These are phyloP conservation scores for Olyra latifolia DNA, from an alignment of 176 grass and related monocot species.

Conservation along the genomic window DNA sequence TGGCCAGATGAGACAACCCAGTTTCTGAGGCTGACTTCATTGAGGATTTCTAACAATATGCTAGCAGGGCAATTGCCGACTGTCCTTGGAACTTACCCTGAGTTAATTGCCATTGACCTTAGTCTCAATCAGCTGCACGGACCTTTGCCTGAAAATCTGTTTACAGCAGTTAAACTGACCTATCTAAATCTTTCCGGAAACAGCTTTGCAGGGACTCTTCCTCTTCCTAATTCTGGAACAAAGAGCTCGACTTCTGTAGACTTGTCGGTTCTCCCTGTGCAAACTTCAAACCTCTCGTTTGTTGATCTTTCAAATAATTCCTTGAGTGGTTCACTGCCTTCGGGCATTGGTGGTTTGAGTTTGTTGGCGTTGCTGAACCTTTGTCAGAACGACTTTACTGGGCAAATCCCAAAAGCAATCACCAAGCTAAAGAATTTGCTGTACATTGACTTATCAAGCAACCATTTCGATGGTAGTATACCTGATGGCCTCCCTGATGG, in stretches of 20 bases:
- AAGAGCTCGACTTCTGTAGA: constrained; percentile 40
- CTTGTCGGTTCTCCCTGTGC: constrained; percentile 38
- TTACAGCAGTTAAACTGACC: constrained; percentile 63
- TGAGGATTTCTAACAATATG: constrained; percentile 78
- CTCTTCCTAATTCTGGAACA: constrained; percentile 42
- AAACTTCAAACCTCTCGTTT: constrained; percentile 60
- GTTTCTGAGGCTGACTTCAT: constrained; percentile 74
- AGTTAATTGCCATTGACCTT: constrained; percentile 65
- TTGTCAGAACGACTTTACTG: constrained; percentile 64
- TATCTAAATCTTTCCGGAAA: constrained; percentile 82
- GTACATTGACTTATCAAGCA: constrained; percentile 73
- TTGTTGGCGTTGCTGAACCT: constrained; percentile 57
- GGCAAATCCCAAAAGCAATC: constrained; percentile 62
- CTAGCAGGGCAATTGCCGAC: constrained; percentile 62
- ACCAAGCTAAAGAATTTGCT: constrained; percentile 60
- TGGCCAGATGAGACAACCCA: constrained; percentile 84
- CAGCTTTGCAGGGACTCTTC: constrained; percentile 56
- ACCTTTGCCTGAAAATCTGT: constrained; percentile 59
- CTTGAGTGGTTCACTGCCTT: constrained; percentile 57
- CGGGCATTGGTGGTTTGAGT: constrained; percentile 52
- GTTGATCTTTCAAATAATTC: constrained; percentile 90
- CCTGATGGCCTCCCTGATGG: constrained; percentile 69
- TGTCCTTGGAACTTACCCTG: constrained; percentile 78
- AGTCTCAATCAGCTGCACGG: constrained; percentile 77
- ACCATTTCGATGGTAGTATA: constrained; percentile 70